Conservation (phyloP, 768 basidiomycete genomes). For the Solioccasus polychromus region DNA sequence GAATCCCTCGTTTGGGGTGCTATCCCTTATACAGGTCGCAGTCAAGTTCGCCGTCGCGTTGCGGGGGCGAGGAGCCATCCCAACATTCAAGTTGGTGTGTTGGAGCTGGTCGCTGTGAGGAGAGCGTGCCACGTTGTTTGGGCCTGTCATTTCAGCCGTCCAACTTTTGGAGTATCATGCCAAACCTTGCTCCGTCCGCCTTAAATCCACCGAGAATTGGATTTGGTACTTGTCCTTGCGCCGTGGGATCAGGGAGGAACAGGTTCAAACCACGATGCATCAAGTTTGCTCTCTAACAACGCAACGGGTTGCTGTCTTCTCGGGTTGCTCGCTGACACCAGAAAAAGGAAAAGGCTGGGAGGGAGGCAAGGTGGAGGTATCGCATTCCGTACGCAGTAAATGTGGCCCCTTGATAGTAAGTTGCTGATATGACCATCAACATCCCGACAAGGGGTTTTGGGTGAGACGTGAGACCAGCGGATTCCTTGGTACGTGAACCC, state of each 20-base stretch:
- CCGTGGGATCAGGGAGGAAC: conserved; percentile 4
- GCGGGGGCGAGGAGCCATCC: too few relatives aligned
- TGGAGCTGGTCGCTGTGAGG: too few relatives aligned
- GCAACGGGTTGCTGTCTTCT: not conserved
- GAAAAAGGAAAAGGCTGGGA: conserved; percentile 4
- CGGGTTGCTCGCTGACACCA: not conserved
- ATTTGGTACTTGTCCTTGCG: not conserved
- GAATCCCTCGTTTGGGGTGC: conserved; percentile 1
- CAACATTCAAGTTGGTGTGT: too few relatives aligned
- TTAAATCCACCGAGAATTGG: too few relatives aligned
- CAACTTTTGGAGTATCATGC: too few relatives aligned
- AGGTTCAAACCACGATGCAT: conserved; percentile 2
- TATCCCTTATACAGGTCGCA: too few relatives aligned
- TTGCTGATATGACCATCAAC: conserved; percentile 10
- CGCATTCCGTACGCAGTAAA: conserved; percentile 15
- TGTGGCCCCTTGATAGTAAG: conserved; percentile 5
- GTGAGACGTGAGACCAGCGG: conserved; percentile 2
- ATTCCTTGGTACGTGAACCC: conserved; percentile 14
- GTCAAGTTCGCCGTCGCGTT: not conserved
- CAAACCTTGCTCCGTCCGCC: too few relatives aligned
- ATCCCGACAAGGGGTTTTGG: conserved; percentile 15
- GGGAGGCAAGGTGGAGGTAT: not conserved
- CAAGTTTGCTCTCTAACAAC: conserved; percentile 15
- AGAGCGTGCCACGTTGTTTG: too few relatives aligned
- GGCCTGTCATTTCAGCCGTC: too few relatives aligned